Conservation (phyloP, 2,329 filamentous ascomycete genomes). For the Colletotrichum eleusines region DNA sequence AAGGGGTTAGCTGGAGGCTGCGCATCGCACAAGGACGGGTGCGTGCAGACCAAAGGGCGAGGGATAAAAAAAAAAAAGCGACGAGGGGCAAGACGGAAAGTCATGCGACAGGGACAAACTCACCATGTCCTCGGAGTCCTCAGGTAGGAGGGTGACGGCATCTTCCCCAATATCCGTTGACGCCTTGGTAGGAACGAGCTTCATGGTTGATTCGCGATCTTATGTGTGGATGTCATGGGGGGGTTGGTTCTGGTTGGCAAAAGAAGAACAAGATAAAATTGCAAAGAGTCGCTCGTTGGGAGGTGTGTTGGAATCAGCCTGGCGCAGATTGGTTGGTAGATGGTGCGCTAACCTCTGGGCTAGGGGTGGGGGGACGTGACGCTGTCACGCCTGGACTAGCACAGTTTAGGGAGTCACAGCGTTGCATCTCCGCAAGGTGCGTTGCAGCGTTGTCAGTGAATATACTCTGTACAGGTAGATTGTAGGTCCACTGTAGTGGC, state of each 20-base stretch:
- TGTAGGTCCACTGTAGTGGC: neutral
- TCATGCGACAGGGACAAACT: conserved; percentile 31
- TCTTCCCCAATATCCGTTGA: conserved; percentile 56
- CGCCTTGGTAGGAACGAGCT: conserved; percentile 54
- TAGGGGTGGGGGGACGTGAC: neutral
- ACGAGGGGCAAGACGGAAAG: neutral
- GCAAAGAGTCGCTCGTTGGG: neutral
- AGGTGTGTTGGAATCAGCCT: conserved; percentile 27
- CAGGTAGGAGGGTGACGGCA: conserved; percentile 57
- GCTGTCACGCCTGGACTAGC: conserved; percentile 4
- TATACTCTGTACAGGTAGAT: too few relatives aligned
- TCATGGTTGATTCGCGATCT: conserved; percentile 46
- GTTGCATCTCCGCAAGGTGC: conserved; percentile 1
- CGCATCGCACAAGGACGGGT: neutral
- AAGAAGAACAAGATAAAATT: neutral
- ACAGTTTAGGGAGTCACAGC: conserved; percentile 3
- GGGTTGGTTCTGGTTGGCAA: neutral
- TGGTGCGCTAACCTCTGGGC: neutral
- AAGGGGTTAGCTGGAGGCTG: conserved; percentile 3
- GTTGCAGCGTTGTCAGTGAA: too few relatives aligned
- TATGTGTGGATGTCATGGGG: neutral
- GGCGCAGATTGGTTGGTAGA: conserved; percentile 37
- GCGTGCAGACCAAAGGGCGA: neutral
- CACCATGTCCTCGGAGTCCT: conserved; percentile 63
- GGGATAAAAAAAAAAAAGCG: neutral